These are phyloP conservation scores for Plasmodium reichenowi DNA, from an alignment of 169 alveolate genomes.

Conservation along the genomic window DNA sequence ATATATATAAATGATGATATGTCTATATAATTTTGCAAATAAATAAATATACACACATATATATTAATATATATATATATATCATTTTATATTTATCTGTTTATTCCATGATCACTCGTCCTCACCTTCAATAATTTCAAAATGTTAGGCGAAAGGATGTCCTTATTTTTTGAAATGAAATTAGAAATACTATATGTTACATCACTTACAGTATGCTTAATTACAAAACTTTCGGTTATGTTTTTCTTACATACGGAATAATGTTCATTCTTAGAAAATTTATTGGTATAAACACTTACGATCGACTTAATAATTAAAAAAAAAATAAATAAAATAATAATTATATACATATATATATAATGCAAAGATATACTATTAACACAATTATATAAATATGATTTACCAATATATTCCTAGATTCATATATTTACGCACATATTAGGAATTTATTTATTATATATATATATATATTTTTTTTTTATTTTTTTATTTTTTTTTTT, in stretches of 20 bases:
- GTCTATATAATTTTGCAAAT: neutral
- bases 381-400: no score
- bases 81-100: conserved; percentile 1
- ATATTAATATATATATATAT: neutral
- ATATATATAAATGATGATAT: neutral
- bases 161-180: conserved; percentile 69
- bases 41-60: neutral
- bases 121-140: conserved; percentile 41
- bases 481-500: no score
- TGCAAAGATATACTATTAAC: no score
- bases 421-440: neutral
- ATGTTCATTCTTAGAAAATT: conserved; percentile 36
- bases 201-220: conserved; percentile 73
- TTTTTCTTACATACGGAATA: conserved; percentile 22
- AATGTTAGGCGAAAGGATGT: conserved; percentile 50
- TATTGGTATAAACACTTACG: conserved; percentile 37
- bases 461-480: no score
- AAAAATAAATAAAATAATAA: neutral
- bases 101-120: neutral
- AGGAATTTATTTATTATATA: neutral
- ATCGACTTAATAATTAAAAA: conserved; percentile 18
- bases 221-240: conserved; percentile 30
- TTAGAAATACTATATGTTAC: conserved; percentile 44
- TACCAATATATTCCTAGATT: no score
- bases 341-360: no score